Percentiles rank a stretch among this genome's conserved stretches.
phyloP scores from a whole-genome alignment of 169 alveolate genomes.

The Theileria orientalis region DNA sequence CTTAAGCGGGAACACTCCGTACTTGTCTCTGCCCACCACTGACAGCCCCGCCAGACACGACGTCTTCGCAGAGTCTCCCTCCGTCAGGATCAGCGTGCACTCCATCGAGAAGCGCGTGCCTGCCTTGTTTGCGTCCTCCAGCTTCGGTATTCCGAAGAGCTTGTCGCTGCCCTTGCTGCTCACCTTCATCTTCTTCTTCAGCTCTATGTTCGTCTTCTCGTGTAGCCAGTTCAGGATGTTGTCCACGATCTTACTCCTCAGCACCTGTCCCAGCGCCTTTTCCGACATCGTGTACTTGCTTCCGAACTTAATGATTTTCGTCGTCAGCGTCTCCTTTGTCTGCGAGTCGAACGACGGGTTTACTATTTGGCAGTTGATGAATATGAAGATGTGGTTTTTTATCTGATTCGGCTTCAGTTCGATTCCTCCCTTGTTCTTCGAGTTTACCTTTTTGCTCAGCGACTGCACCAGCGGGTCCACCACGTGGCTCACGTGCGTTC shows the following conservation, averaged over 20 bases:
- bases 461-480: constrained; percentile 93
- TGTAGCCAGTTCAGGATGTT: constrained; percentile 89
- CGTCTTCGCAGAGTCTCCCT: constrained; percentile 99
- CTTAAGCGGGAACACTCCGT: constrained; percentile 98
- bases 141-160: constrained; percentile 88
- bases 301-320: constrained; percentile 89
- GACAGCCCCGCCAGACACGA: constrained; percentile 98
- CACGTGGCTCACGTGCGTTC: constrained; percentile 97
- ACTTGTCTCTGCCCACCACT: constrained; percentile 97
- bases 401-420: constrained; percentile 91
- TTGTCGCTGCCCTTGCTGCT: constrained; percentile 74
- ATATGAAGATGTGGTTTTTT: constrained; percentile 92
- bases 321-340: constrained; percentile 95
- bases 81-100: constrained; percentile 98
- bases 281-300: constrained; percentile 86
- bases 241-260: constrained; percentile 87
- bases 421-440: constrained; percentile 92
- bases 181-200: constrained; percentile 83
- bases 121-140: constrained; percentile 99
- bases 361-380: constrained; percentile 95
- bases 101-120: constrained; percentile 92
- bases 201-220: constrained; percentile 91
- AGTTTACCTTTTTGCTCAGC: constrained; percentile 86
- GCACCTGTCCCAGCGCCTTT: constrained; percentile 84
- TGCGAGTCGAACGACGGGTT: constrained; percentile 99